Evolutionary conservation across 441 rosid genomes (phyloP), one percentile per base, ranked within the genome.

Genomic region (Erysimum pusillum): DNA sequence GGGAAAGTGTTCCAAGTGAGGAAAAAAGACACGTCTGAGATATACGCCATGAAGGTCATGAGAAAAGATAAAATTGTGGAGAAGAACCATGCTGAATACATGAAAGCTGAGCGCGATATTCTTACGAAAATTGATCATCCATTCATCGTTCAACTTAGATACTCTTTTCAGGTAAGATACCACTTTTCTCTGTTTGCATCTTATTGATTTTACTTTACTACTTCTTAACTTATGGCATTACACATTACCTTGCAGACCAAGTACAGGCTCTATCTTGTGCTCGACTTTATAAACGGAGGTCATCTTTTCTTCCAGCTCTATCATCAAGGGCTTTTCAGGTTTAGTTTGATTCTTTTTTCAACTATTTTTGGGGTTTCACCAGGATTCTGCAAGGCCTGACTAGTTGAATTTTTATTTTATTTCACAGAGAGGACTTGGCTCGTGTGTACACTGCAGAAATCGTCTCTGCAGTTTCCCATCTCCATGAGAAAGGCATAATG

Each of bases 1-100:
- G 99, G 90, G 67, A 95, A 87, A 85, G 99, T 95, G 14, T 92
- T 65, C 71, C 98, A 95, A 79, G 99, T 92, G 63, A 89, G 91
- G 89, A 89, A 88, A 67, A 92, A 78, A 79, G 91, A 89, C 45
- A 88, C 99, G 1, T 81, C 91, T 15, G 97, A 92, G 80, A 91
- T 95, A 76, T 91, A 77, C 62, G 99, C 99, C 1, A 95, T 95
- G 99, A 95, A 95, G 87, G 99, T 95, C 67, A 89, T 95, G 98
- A 79, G 99, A 54, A 95, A 95, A 86, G 99, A 95, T 82, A 90
- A 83, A 74, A 90, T 95, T n/a, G 84, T 95, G 86, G 97, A 95
- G 86, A 91, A 87, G 85, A 89, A 95, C 82, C 96, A 90, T 62
- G 96, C 86, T 1, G 97, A 85, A 63, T 95, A 93, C 89, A 95